These are phyloP conservation scores for Spinellus fusiger DNA, from an alignment of 192 early-diverging fungal genomes.

Conservation along the genomic window DNA sequence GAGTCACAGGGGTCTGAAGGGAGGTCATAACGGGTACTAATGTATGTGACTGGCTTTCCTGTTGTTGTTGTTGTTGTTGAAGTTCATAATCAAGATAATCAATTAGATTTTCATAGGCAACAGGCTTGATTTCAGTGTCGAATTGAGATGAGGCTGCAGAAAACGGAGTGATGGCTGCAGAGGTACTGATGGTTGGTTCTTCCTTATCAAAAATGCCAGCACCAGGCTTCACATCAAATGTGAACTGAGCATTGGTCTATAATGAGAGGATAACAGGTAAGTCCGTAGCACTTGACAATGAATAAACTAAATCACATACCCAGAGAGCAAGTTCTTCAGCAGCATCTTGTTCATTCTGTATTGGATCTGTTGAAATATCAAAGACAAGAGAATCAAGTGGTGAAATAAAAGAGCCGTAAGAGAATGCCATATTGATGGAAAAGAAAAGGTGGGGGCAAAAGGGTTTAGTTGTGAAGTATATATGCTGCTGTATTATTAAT, in stretches of 20 bases:
- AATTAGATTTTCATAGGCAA: slow-evolving; percentile 28
- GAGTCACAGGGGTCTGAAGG: neutral
- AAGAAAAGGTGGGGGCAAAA: too few species aligned
- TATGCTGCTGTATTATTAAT: too few species aligned
- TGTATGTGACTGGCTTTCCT: neutral
- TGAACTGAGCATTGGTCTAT: slow-evolving; percentile 64
- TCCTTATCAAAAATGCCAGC: slow-evolving; percentile 42
- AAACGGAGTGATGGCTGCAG: neutral
- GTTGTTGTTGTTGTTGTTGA: slow-evolving; percentile 20
- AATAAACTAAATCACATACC: slow-evolving; percentile 23
- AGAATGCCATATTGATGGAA: neutral
- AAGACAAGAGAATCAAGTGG: slow-evolving; percentile 20
- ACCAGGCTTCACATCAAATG: slow-evolving; percentile 55
- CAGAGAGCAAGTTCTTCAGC: slow-evolving; percentile 67
- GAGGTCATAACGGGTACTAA: neutral
- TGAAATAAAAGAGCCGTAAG: slow-evolving; percentile 6
- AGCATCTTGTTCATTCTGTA: slow-evolving; percentile 52
- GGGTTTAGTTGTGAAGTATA: too few species aligned
- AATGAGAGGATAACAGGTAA: neutral
- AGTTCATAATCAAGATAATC: slow-evolving; percentile 35
- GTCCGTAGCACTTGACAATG: neutral
- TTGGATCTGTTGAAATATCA: slow-evolving; percentile 6
- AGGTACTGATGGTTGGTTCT: slow-evolving; percentile 3
- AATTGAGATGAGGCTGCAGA: slow-evolving; percentile 1
- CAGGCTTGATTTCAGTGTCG: slow-evolving; percentile 10